Base-by-base conservation (phyloP, 2,329 filamentous ascomycete species). In the Capronia coronata region DNA sequence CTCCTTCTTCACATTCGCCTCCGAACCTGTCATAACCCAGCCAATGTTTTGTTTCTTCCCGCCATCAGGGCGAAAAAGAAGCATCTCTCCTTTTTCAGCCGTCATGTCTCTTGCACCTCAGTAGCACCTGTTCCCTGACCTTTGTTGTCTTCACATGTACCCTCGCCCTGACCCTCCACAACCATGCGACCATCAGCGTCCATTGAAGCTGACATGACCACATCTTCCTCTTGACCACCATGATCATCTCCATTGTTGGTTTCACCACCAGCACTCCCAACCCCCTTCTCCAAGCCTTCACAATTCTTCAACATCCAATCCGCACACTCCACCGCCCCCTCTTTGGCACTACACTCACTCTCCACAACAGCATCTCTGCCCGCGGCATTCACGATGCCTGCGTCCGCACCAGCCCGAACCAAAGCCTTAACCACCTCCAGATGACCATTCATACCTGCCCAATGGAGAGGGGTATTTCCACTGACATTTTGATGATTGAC, bases 401-500 rank as follows among this genome's bases (percentile, higher is more conserved):
- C 82, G 51, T 88, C 84, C 1, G 89, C 89, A 2, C 88, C 89
- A 2, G 80, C 74, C 38, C 82, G 80, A 1, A 95, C 75, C 10
- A 98, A 76, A 0, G 82, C 70, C 71, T 90, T 86, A 5, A 95
- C 87, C 2, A 82, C 79, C 4, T 83, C 79, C 2, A 97, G 72
- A 62, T 96, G 90, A 1, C 90, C 90, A 47, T 94, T 93, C 48
- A 96, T 72, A 0, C 88, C 86, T 0, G 91, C 91, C 90, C 90
- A 97, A 70, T 98, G 93, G 50, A 98, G 74, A 0, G 88, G 80
- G 1, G 91, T 96, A 71, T 96, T 97, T 38, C 89, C 90, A 39
- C 86, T 84, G 54, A 81, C 74, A 63, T 98, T 98, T 54, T 78
- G 75, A 66, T 72, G 67, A 64, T 74, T 69, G 2, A 72, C 60